Base-by-base conservation (phyloP, 2,329 filamentous ascomycete species). In the Penicillium sp. region DNA sequence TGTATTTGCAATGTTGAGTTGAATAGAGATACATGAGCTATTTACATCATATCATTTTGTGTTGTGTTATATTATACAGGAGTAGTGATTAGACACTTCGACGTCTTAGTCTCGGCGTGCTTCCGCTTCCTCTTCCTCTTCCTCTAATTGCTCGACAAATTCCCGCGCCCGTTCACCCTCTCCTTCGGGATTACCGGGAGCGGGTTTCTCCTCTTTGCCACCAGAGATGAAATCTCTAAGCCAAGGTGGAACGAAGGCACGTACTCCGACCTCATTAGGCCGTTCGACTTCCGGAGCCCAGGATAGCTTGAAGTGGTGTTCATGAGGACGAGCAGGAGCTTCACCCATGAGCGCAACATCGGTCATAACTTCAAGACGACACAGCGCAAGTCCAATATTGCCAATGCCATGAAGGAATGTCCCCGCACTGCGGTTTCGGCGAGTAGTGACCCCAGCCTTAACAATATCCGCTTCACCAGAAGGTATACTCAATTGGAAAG, bases 291-390 rank as follows among this genome's bases (percentile, higher is more conserved):
- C 74, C 4, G 64, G 74, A 29, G 72, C 77, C 79, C 80, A 81
- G 33, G 81, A 77, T 33, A 89, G 72, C 58, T 84, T 78, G 66
- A 89, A 89, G 73, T 89, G 83, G 57, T 87, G 82, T 1, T 80
- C 81, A 0, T 83, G 81, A 58, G 78, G 84, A 70, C 81, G 90
- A 23, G 77, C 77, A 6, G 83, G 83, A 0, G 83, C 82, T 61
- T 89, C 86, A 56, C 86, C 89, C 2, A 89, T 89, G 53, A 94
- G 78, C 35, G 80, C 79, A 48, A 94, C 78, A 70, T 91, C 89
- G 6, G 91, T 96, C 93, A 97, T 97, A 71, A 88, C 87, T 77
- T 96, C 92, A 66, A 97, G 76, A 27, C 93, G 86, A 71, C 93
- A 97, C 64, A 97, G 77, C 2, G 87, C 93, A 52, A 99, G 79